phyloP scores from a whole-genome alignment of 1,139 yeast genomes.

The Kurtzmaniella quercitrusa region DNA sequence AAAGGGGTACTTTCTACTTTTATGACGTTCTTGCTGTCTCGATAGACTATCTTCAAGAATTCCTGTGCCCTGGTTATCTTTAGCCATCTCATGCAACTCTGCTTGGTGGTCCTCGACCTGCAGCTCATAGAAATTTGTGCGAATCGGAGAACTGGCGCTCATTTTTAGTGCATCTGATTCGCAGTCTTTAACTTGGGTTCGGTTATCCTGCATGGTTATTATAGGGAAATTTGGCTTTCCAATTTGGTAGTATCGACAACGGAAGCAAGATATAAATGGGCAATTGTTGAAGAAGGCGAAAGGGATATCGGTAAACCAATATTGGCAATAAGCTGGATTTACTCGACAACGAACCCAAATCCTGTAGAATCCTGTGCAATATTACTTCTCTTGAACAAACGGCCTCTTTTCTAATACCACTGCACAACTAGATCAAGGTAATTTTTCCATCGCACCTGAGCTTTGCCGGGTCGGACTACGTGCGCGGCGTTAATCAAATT shows the following conservation, averaged over 20 bases:
- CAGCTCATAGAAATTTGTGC: slow-evolving; percentile 4
- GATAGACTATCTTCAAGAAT: slow-evolving; percentile 13
- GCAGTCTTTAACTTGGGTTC: background rate
- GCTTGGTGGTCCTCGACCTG: background rate
- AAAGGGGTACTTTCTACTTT: slow-evolving; percentile 19
- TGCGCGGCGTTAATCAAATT: no score
- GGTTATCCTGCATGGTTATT: background rate
- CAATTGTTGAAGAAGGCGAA: no score
- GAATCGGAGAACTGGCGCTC: slow-evolving; percentile 13
- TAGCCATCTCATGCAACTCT: background rate
- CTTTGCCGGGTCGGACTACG: no score
- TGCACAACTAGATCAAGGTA: no score
- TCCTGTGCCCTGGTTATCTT: slow-evolving; percentile 6
- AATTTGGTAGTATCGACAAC: background rate
- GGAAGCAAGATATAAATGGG: background rate
- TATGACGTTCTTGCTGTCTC: slow-evolving; percentile 16
- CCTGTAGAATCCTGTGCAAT: no score
- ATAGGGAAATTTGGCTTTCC: slow-evolving; percentile 7
- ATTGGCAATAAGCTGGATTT: no score
- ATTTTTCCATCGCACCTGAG: no score
- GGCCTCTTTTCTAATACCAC: no score
- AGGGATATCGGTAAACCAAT: no score
- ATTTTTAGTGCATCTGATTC: slow-evolving; percentile 2
- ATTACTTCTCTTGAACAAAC: no score
- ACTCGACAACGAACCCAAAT: no score